phyloP scores from a whole-genome alignment of 2,329 filamentous ascomycete species.

The Pyrenochaeta sp. region DNA sequence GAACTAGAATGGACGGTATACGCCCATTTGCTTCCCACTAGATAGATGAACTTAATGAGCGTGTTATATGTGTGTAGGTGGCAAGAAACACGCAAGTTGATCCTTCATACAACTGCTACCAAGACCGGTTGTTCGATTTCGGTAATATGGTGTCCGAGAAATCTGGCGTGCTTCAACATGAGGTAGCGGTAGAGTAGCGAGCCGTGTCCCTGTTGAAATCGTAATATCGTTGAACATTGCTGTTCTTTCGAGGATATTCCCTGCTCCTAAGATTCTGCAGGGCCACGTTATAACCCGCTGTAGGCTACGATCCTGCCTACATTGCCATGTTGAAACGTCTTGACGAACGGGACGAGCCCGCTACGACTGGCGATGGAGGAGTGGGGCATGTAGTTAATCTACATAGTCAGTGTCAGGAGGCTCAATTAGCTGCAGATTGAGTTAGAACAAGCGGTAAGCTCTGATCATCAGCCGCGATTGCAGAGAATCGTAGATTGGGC shows the following conservation, averaged over 20 bases:
- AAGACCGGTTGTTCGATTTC: neutral
- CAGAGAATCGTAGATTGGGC: constrained; percentile 24
- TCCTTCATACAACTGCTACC: neutral
- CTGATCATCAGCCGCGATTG: constrained; percentile 22
- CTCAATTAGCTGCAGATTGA: constrained; percentile 25
- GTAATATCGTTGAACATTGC: neutral
- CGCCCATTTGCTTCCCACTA: neutral
- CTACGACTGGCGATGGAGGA: neutral
- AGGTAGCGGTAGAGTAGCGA: neutral
- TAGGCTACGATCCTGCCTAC: neutral
- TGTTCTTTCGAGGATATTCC: neutral
- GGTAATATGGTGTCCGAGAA: neutral
- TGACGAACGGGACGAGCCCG: constrained; percentile 8
- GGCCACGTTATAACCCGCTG: constrained; percentile 1
- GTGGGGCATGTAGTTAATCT: constrained; percentile 6
- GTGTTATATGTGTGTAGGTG: constrained; percentile 5
- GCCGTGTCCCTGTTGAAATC: neutral
- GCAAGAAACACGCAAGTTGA: neutral
- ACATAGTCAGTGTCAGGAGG: neutral
- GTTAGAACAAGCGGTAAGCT: constrained; percentile 18
- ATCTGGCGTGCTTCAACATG: neutral
- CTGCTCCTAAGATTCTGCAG: neutral
- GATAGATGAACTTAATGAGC: constrained; percentile 11
- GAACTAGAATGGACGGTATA: constrained; percentile 1
- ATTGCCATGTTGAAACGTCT: constrained; percentile 10